Evolutionary conservation across 495 filamentous ascomycete genomes (phyloP).

Genomic region (Trypethelium eluteriae): DNA sequence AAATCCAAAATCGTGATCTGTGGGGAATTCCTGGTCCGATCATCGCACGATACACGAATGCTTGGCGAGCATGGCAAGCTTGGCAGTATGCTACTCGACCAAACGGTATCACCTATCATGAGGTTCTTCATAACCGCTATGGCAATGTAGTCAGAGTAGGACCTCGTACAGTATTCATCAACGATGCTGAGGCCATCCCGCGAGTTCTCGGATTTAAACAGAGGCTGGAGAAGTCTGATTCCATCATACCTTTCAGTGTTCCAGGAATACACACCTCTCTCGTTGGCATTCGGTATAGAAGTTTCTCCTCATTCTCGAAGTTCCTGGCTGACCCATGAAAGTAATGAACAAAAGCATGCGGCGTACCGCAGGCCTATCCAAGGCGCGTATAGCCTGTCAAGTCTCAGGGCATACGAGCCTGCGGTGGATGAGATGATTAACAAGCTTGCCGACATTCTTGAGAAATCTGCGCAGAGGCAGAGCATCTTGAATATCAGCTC

Average conservation of each 20-base stretch:
- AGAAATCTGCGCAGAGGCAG: background rate
- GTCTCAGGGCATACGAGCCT: conserved; percentile 33
- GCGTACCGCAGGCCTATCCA: conserved; percentile 39
- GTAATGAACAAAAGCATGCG: conserved; percentile 41
- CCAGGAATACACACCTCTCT: conserved; percentile 8
- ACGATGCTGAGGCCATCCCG: conserved; percentile 1
- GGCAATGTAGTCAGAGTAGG: conserved; percentile 4
- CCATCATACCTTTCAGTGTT: conserved; percentile 7
- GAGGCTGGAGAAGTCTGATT: conserved; percentile 2
- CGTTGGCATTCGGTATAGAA: background rate
- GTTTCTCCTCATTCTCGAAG: background rate
- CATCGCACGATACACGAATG: background rate
- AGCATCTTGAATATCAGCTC: background rate
- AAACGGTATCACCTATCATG: conserved; percentile 9
- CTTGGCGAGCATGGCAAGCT: conserved; percentile 9
- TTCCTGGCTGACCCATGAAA: background rate
- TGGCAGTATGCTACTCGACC: conserved; percentile 4
- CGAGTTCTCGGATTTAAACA: conserved; percentile 7
- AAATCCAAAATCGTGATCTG: conserved; percentile 4
- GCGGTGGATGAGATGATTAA: conserved; percentile 26
- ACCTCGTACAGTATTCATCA: conserved; percentile 7
- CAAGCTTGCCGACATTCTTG: background rate
- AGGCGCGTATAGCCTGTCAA: conserved; percentile 37
- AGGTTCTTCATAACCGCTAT: background rate
- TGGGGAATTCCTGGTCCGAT: conserved; percentile 8